Evolutionary conservation across 1,284 basidiomycete genomes (phyloP), one percentile per base, ranked within the genome.

Genomic region (Fomitopsis pinicola): DNA sequence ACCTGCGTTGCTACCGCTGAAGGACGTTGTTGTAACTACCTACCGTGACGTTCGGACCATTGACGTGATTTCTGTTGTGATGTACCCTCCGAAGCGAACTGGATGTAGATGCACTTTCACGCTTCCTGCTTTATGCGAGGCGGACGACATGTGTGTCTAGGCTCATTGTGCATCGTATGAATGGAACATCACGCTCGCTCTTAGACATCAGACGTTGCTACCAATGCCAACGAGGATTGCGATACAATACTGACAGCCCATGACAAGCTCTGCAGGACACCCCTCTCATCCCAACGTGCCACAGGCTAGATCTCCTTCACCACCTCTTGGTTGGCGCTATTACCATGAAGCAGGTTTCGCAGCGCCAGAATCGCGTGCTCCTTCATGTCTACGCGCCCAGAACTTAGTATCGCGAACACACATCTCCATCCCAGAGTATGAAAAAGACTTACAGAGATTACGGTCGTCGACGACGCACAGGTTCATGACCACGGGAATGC

Each of bases 361-460:
- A 97, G 78, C 12, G 92, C 82, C 66, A 97, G 88, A 48, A 97
- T 83, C 1, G 94, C 93, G 72, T 97, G 92, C 74, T 97, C 95
- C 42, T 93, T 86, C 53, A 97, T 77, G 76, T 93, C 94, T 95
- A 69, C 22, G 42, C 26, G 40, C 45, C 14, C 28, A 35, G 1
- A 19, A 9, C 28, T 22, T 3, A 48, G 38, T 17, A 35, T 12
- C 15, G 33, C 22, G 8, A 19, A 59, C 42, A 4, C 38, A 46
- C 60, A 61, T 22, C 42, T 33, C 48, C 59, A 62, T 28, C 42
- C 30, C 9, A 5, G 38, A 33, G 8, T 4, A 9, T n/a, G 4
- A 56, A 42, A 40, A 42, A n/a, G 30, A 82, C 87, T 73, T 72
- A 96, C 94, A 95, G 45, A 94, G 92, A 74, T 96, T 97, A 61